Evolutionary conservation across 805 yeast genomes (phyloP).

Genomic region (Saccharomycopsis guyanensis): DNA sequence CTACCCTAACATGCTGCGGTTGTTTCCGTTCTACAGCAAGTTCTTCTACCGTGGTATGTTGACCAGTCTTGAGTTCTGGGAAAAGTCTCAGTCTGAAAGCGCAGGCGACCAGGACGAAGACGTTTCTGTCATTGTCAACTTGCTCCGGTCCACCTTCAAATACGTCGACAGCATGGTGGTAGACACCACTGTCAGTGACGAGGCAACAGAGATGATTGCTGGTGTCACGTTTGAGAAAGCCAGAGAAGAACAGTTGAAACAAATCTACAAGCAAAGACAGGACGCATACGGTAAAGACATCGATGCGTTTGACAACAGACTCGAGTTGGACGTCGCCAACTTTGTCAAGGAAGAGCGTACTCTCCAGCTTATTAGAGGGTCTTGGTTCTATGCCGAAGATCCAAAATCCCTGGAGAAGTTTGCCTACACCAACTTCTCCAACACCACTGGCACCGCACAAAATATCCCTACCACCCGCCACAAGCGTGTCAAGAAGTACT

Average conservation of each 20-base stretch:
- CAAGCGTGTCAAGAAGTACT: constrained; percentile 6
- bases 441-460: background rate
- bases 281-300: constrained; percentile 40
- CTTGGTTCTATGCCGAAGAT: constrained; percentile 68
- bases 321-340: constrained; percentile 51
- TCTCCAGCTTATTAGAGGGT: constrained; percentile 62
- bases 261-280: constrained; percentile 32
- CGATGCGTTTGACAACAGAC: constrained; percentile 39
- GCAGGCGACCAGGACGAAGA: constrained; percentile 50
- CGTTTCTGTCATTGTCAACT: constrained; percentile 39
- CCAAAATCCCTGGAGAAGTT: constrained; percentile 29
- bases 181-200: constrained; percentile 13
- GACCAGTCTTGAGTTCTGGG: constrained; percentile 41
- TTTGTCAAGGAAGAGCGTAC: constrained; percentile 74
- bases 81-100: constrained; percentile 46
- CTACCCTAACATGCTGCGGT: constrained; percentile 4
- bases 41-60: constrained; percentile 32
- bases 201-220: constrained; percentile 35
- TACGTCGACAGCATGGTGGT: constrained; percentile 24
- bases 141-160: constrained; percentile 34
- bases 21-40: constrained; percentile 1
- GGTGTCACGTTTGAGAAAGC: constrained; percentile 39
- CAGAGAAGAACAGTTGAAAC: constrained; percentile 46
- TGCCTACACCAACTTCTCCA: constrained; percentile 8
- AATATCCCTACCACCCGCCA: constrained; percentile 9